These are phyloP conservation scores for Strombidium stylifer DNA, from an alignment of 73 alveolate species.

Conservation along the genomic window DNA sequence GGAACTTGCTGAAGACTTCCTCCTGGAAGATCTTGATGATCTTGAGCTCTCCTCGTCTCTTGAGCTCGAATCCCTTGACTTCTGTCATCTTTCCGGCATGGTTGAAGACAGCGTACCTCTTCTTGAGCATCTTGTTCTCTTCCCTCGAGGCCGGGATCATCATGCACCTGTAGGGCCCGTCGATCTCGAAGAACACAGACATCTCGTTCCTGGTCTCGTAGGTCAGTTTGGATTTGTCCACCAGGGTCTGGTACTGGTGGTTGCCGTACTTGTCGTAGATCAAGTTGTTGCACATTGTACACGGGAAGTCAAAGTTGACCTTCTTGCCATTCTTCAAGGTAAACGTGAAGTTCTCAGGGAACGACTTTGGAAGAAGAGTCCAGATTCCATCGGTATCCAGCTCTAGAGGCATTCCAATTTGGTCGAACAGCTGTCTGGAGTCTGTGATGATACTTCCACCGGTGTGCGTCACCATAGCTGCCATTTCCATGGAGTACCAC, in stretches of 20 bases:
- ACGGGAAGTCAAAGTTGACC: constrained; percentile 93
- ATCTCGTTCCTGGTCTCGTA: constrained; percentile 89
- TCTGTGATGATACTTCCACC: constrained; percentile 98
- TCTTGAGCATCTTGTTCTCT: constrained; percentile 98
- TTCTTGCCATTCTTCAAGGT: constrained; percentile 85
- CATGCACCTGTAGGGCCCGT: constrained; percentile 99
- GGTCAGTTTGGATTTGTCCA: constrained; percentile 35
- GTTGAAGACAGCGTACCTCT: constrained; percentile 98
- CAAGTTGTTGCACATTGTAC: constrained; percentile 92
- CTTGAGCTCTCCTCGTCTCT: constrained; percentile 99
- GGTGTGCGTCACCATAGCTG: constrained; percentile 99
- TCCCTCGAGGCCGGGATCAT: constrained; percentile 97
- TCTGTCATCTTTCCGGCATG: constrained; percentile 95
- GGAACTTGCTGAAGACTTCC: constrained; percentile 96
- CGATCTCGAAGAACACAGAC: constrained; percentile 99
- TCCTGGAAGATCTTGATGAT: constrained; percentile 97
- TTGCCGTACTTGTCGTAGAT: constrained; percentile 97
- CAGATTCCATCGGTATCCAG: constrained; percentile 99
- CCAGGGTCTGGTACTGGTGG: constrained; percentile 88
- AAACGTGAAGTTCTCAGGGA: constrained; percentile 97
- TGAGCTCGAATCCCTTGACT: constrained; percentile 98
- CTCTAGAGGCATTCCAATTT: constrained; percentile 99
- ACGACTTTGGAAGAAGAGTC: constrained; percentile 99
- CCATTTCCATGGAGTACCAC: constrained; percentile 99
- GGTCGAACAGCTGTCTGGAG: constrained; percentile 94